Evolutionary conservation across 2,329 filamentous ascomycete species (phyloP), one percentile per base, ranked within the genome.

Genomic region (Fusarium xylarioides): DNA sequence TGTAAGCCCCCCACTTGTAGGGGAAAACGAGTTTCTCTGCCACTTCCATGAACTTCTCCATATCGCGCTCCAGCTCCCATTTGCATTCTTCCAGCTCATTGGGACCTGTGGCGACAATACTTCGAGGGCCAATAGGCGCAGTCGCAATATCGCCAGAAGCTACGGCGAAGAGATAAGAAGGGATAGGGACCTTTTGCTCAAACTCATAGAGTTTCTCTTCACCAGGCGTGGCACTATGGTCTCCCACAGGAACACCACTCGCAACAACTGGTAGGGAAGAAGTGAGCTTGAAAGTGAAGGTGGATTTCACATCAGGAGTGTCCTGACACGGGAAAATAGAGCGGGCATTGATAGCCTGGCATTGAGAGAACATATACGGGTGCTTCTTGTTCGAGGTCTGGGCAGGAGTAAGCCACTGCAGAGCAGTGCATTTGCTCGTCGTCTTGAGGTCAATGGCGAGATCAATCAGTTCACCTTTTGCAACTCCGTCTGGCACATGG

Each of bases 331-430:
- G 96, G 82, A 98, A 97, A 69, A 98, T 89, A 53, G 95, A 97
- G 68, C 96, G 91, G 47, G 94, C 94, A 79, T 98, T 95, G 79
- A 98, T 98, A 60, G 95, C 95, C 86, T 99, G 95, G 82, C 95
- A 97, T 85, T 98, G 96, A 49, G 94, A 97, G 85, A 98, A 98
- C 91, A 98, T 95, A 83, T 98, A 98, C 2, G 95, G 95, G 75
- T 97, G 93, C 83, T 95, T 96, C 85, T 95, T 95, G 88, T 97
- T 98, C 66, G 93, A 94, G 2, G 96, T 98, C 85, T 98, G 96
- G 37, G 92, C 92, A 4, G 95, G 94, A 1, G 93, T 95, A 82
- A 99, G 88, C 95, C 96, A 99, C 83, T 98, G 95, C 70, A 99
- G 86, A 15, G 95, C 95, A 16, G 95, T 97, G 82, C 95, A 98